Conservation (phyloP, 2,329 filamentous ascomycete species). For the Chrysoporthe puriensis region DNA sequence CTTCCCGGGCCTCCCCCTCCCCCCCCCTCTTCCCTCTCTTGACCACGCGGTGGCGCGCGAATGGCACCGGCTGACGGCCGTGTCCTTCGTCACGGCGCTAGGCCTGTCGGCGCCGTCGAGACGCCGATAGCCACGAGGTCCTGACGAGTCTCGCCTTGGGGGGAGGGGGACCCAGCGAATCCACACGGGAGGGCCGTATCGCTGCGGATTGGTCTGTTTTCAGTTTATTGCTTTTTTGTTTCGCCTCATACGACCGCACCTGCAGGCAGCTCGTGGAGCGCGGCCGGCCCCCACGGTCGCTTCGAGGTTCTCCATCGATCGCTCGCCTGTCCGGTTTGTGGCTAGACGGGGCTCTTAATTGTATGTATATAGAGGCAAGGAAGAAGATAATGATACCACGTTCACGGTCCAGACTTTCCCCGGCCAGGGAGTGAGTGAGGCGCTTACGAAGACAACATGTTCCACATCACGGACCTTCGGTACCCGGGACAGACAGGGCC, state of each 20-base stretch:
- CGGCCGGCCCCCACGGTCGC: neutral
- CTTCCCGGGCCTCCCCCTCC: neutral
- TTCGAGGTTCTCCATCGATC: neutral
- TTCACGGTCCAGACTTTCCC: constrained; percentile 2
- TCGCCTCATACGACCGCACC: neutral
- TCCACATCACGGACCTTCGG: neutral
- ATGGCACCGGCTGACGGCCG: constrained; percentile 21
- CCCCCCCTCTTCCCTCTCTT: neutral
- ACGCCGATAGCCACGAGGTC: constrained; percentile 19
- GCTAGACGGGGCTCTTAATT: neutral
- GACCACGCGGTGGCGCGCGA: constrained; percentile 9
- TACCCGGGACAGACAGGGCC: neutral
- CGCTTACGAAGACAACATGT: neutral
- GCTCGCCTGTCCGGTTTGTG: neutral
- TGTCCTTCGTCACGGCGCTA: constrained; percentile 2
- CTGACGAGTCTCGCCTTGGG: constrained; percentile 12
- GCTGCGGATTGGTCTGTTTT: neutral
- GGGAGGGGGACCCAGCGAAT: neutral
- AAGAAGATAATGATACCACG: constrained; percentile 20
- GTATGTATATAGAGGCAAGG: constrained; percentile 13
- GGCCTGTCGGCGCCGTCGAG: constrained; percentile 19
- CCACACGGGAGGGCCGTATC: neutral
- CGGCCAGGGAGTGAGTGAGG: neutral
- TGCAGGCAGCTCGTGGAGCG: neutral
- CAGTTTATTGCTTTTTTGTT: neutral